These are phyloP conservation scores for Metschnikowia arizonensis DNA, from an alignment of 805 yeast species.

Conservation along the genomic window DNA sequence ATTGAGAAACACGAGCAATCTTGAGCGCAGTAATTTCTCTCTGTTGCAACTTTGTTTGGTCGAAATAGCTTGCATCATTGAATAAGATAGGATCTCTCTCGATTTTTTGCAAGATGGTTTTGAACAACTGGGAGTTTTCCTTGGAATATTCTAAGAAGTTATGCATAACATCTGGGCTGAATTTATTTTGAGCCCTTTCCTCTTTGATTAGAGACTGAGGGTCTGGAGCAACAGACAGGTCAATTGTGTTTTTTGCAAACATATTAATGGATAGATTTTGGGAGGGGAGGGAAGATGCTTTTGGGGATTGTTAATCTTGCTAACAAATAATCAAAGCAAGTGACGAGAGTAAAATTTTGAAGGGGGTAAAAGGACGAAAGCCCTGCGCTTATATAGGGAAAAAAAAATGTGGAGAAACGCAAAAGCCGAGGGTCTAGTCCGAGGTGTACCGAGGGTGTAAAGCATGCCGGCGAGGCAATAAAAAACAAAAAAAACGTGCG, in stretches of 20 bases:
- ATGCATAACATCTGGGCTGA: conserved; percentile 23
- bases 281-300: neutral
- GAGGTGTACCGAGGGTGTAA: conserved; percentile 4
- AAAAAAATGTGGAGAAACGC: conserved; percentile 7
- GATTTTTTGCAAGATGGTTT: conserved; percentile 15
- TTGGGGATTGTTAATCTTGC: neutral
- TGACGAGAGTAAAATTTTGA: neutral
- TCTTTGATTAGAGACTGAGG: conserved; percentile 20
- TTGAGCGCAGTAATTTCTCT: conserved; percentile 17
- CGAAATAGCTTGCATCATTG: conserved; percentile 16
- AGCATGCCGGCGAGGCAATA: conserved; percentile 4
- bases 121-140: conserved; percentile 19
- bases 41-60: conserved; percentile 19
- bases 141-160: conserved; percentile 23
- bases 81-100: conserved; percentile 20
- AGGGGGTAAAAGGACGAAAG: neutral
- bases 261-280: too few species aligned
- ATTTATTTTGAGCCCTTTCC: conserved; percentile 20
- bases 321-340: neutral
- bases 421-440: conserved; percentile 5
- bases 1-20: conserved; percentile 19
- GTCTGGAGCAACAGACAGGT: conserved; percentile 21
- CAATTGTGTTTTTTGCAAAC: conserved; percentile 16
- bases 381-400: conserved; percentile 5
- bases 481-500: conserved; percentile 5